Evolutionary conservation across 2,329 filamentous ascomycete species (phyloP), one percentile per base, ranked within the genome.

Genomic region (Pezicula neosporulosa): DNA sequence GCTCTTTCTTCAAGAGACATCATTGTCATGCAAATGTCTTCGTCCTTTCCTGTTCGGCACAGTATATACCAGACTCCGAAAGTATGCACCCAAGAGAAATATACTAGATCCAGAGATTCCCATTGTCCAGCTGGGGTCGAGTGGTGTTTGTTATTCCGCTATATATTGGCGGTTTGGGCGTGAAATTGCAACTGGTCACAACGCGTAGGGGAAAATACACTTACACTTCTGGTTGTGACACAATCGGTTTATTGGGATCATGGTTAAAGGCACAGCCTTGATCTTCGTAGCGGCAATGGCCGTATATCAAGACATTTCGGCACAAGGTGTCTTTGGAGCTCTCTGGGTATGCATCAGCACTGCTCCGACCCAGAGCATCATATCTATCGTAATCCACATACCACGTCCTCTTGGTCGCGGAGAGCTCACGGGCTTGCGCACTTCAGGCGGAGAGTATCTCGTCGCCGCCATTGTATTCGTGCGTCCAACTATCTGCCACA

Each of bases 261-360:
- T 96, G 91, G 66, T 91, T 94, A 73, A 95, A 96, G 59, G 87
- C 85, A 72, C 91, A 96, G 54, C 80, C 90, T 72, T 89, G 86
- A 66, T 95, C 90, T 74, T 95, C 89, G 71, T 91, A 96, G 58
- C 90, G 87, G 70, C 91, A 97, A 71, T 93, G 89, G 50, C 91
- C 91, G 69, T 96, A 96, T 63, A 97, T 96, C 56, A 91, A 81
- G 55, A 97, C 87, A 72, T 97, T 96, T 66, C 91, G 87, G 73
- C 91, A 97, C 51, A 93, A 80, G 6, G 90, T 96, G 68, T 95
- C 91, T 72, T 93, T 95, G 48, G 82, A 76, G 69, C 88, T 89
- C 72, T 89, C 86, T 87, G 59, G 51, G 43, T 51, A 51, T 44
- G 27, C 36, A 56, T 65, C 57, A 64, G 60, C 47, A 51, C 42